Evolutionary conservation across 2,329 filamentous ascomycete species (phyloP).

Genomic region (Talaromyces islandicus): DNA sequence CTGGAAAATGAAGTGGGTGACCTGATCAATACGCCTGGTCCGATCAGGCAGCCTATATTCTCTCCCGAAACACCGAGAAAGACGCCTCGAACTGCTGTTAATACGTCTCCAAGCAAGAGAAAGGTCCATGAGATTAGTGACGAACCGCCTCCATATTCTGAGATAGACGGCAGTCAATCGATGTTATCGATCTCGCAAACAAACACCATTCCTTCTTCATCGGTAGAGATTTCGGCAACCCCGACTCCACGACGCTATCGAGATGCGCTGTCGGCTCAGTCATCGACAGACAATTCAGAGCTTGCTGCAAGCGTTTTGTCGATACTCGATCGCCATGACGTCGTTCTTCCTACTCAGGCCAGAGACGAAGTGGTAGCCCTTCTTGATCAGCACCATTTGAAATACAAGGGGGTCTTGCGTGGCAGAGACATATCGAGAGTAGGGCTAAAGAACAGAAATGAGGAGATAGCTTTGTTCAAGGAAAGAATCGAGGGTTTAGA

Average conservation of each 20-base stretch:
- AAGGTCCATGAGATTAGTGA: constrained; percentile 22
- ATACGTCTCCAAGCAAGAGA: constrained; percentile 33
- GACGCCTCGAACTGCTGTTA: constrained; percentile 23
- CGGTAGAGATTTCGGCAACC: constrained; percentile 25
- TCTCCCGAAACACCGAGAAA: constrained; percentile 32
- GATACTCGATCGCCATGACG: constrained; percentile 29
- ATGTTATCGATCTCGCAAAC: background rate
- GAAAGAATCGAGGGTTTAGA: constrained; percentile 56
- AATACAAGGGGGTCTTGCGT: constrained; percentile 55
- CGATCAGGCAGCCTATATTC: constrained; percentile 23
- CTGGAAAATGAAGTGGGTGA: constrained; percentile 24
- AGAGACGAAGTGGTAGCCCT: constrained; percentile 33
- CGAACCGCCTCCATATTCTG: constrained; percentile 8
- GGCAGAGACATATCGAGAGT: constrained; percentile 62
- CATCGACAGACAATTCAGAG: constrained; percentile 14
- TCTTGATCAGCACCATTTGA: constrained; percentile 53
- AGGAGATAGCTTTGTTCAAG: constrained; percentile 59
- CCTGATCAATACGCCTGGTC: constrained; percentile 11
- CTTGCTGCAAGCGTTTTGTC: constrained; percentile 22
- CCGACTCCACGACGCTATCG: constrained; percentile 26
- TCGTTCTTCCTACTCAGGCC: constrained; percentile 26
- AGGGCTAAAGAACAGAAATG: constrained; percentile 58
- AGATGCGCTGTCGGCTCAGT: constrained; percentile 20
- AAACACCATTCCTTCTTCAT: constrained; percentile 14
- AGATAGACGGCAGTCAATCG: background rate